A percentile compares a stretch with the other conserved stretches of the same genome.
phyloP scores from a whole-genome alignment of 306 rosid genomes.

The Gastrolobium villosum region DNA sequence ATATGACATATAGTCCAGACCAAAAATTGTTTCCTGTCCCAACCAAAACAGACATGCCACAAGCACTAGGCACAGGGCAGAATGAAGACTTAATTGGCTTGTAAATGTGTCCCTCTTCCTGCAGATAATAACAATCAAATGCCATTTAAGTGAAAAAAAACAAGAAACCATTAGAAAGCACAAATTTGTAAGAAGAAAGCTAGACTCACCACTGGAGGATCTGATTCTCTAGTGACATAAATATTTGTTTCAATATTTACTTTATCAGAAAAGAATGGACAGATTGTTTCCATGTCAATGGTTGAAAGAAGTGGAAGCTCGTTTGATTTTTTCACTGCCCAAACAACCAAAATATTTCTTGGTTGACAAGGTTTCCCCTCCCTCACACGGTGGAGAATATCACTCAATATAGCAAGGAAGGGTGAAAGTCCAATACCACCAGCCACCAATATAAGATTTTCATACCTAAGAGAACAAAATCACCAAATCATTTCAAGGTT shows the following conservation, averaged over 20 bases:
- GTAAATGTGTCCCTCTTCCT: constrained; percentile 79
- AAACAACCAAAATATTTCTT: constrained; percentile 70
- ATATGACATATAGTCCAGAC: constrained; percentile 83
- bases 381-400: constrained; percentile 77
- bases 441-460: constrained; percentile 86
- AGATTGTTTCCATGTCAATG: constrained; percentile 73
- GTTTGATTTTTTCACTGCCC: constrained; percentile 86
- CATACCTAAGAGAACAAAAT: constrained; percentile 72
- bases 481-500: constrained; percentile 26
- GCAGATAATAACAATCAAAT: constrained; percentile 43
- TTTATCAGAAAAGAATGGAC: constrained; percentile 66
- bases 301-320: constrained; percentile 88
- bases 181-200: constrained; percentile 23
- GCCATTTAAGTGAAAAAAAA: constrained; percentile 33
- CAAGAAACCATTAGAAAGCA: neutral
- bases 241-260: constrained; percentile 67
- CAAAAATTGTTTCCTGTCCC: constrained; percentile 84
- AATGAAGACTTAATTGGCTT: constrained; percentile 53
- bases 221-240: constrained; percentile 83
- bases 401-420: constrained; percentile 90
- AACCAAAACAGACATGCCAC: constrained; percentile 77
- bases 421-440: constrained; percentile 98
- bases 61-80: constrained; percentile 58
- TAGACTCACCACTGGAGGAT: constrained; percentile 80
- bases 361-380: constrained; percentile 81